Evolutionary conservation across 345 rosid species (phyloP).

Genomic region (Firmiana major): DNA sequence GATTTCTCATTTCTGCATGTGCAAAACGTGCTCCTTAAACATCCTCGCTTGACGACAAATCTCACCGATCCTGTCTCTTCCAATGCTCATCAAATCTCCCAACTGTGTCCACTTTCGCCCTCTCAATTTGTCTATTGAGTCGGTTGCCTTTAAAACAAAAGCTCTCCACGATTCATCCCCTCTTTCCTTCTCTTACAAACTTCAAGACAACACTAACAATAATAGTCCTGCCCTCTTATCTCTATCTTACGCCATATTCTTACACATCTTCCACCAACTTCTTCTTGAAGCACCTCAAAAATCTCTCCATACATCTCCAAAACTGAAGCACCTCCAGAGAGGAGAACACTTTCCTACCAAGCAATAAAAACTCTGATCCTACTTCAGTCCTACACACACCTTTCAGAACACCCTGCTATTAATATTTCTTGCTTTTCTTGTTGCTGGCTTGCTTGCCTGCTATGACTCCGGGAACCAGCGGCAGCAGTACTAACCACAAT

Average conservation of each 20-base stretch:
- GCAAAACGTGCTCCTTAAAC: conserved; percentile 1
- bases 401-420: not conserved
- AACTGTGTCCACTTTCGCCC: not conserved
- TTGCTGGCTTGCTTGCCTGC: not conserved
- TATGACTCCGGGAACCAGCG: conserved; percentile 12
- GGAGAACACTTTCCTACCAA: conserved; percentile 14
- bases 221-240: not conserved
- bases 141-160: conserved; percentile 7
- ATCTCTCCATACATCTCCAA: too few species aligned
- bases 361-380: not conserved
- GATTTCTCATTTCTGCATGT: not conserved
- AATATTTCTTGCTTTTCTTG: not conserved
- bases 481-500: not conserved
- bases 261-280: conserved; percentile 4
- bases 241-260: not conserved
- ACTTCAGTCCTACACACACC: not conserved
- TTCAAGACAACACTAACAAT: not conserved
- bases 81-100: not conserved
- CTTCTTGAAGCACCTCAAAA: not conserved
- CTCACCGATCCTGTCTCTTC: not conserved
- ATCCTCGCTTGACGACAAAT: not conserved
- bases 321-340: too few species aligned
- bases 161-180: conserved; percentile 8
- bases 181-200: not conserved
- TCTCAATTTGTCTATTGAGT: not conserved